Evolutionary conservation across 2,329 filamentous ascomycete species (phyloP).

Genomic region (Stagonosporopsis vannaccii): DNA sequence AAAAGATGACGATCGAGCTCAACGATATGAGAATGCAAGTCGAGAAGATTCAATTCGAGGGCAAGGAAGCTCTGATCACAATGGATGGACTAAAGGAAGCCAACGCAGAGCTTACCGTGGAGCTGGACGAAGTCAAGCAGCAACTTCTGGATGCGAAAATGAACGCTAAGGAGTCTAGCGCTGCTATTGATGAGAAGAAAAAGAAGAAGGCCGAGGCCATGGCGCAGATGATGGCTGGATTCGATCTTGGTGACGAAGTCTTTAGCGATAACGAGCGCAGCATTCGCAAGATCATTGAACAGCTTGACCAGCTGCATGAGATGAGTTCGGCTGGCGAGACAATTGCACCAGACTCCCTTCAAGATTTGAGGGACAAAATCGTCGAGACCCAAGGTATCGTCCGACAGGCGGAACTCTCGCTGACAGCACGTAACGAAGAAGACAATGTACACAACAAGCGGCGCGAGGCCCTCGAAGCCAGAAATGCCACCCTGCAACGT

Average conservation of each 20-base stretch:
- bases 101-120: slow-evolving; percentile 87
- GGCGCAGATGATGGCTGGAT: slow-evolving; percentile 99
- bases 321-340: slow-evolving; percentile 78
- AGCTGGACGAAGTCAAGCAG: slow-evolving; percentile 95
- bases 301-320: slow-evolving; percentile 79
- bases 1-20: slow-evolving; percentile 81
- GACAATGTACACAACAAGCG: slow-evolving; percentile 69
- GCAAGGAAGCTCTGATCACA: slow-evolving; percentile 94
- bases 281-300: slow-evolving; percentile 83
- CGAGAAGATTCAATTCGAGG: slow-evolving; percentile 93
- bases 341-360: slow-evolving; percentile 81
- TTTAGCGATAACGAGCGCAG: slow-evolving; percentile 92
- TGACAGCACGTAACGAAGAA: slow-evolving; percentile 73
- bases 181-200: slow-evolving; percentile 94
- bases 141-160: slow-evolving; percentile 95
- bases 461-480: slow-evolving; percentile 77
- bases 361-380: slow-evolving; percentile 77
- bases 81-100: slow-evolving; percentile 98
- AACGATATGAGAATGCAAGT: slow-evolving; percentile 97
- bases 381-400: slow-evolving; percentile 92
- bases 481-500: slow-evolving; percentile 75
- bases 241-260: slow-evolving; percentile 89
- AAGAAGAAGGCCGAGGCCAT: slow-evolving; percentile 99
- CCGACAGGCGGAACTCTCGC: slow-evolving; percentile 86
- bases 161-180: slow-evolving; percentile 91